Conservation (phyloP, 345 rosid species). For the Streptanthus diversifolius region DNA sequence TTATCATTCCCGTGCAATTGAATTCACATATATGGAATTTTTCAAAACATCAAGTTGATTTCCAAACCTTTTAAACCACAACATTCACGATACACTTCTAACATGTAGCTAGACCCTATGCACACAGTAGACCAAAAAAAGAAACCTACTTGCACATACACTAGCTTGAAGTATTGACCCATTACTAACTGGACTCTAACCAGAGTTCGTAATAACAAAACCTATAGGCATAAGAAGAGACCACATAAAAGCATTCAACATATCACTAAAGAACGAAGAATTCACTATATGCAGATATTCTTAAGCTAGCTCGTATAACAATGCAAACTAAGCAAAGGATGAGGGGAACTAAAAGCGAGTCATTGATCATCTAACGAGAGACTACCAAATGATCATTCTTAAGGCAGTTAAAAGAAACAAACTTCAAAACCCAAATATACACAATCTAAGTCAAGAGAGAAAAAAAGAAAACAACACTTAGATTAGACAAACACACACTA, state of each 20-base stretch:
- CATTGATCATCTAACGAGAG: slow-evolving; percentile 17
- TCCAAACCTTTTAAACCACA: background rate
- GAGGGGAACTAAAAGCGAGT: background rate
- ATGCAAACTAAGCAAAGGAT: slow-evolving; percentile 16
- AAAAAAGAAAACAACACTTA: slow-evolving; percentile 18
- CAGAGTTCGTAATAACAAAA: background rate
- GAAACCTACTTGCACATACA: slow-evolving; percentile 2
- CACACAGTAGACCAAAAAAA: background rate
- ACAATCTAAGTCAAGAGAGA: slow-evolving; percentile 28
- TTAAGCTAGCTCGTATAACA: slow-evolving; percentile 13
- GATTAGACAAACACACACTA: slow-evolving; percentile 16
- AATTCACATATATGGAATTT: background rate
- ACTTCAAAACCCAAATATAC: slow-evolving; percentile 31
- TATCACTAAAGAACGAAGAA: background rate
- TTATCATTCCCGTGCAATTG: background rate
- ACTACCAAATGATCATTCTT: slow-evolving; percentile 17
- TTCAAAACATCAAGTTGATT: background rate
- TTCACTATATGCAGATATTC: background rate
- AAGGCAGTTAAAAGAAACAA: background rate
- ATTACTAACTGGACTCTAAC: background rate
- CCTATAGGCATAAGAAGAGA: background rate
- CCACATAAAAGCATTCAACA: background rate
- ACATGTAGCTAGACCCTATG: background rate
- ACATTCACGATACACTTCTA: background rate
- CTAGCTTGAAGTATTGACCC: background rate